phyloP scores from a whole-genome alignment of 352 stramenopile species.

The Lagenidium sp. region DNA sequence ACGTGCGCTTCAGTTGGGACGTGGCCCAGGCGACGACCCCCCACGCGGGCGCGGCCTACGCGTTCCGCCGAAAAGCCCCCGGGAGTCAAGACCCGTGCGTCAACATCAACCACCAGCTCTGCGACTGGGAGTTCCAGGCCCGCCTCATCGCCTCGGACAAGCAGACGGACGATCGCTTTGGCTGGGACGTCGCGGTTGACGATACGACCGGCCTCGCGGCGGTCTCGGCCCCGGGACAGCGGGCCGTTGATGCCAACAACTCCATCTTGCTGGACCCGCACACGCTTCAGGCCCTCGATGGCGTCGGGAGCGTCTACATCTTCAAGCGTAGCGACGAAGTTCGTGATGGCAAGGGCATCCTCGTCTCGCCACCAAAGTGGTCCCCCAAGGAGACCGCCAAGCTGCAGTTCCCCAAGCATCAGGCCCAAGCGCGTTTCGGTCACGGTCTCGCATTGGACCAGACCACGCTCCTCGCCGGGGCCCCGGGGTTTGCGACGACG shows the following conservation, averaged over 20 bases:
- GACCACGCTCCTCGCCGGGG: conserved; percentile 45
- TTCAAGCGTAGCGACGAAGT: conserved; percentile 54
- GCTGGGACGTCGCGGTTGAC: conserved; percentile 80
- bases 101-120: conserved; percentile 53
- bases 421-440: conserved; percentile 44
- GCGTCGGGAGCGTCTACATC: conserved; percentile 58
- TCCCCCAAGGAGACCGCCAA: conserved; percentile 61
- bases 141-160: conserved; percentile 88
- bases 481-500: conserved; percentile 44
- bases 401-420: conserved; percentile 67
- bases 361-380: conserved; percentile 60
- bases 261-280: conserved; percentile 27
- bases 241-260: conserved; percentile 83
- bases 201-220: conserved; percentile 73
- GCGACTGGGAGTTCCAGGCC: conserved; percentile 85
- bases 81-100: conserved; percentile 41
- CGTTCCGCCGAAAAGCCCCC: conserved; percentile 62
- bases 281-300: conserved; percentile 18
- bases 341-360: conserved; percentile 53
- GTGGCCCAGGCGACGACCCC: conserved; percentile 46
- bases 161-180: conserved; percentile 76
- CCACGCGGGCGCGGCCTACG: conserved; percentile 70
- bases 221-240: conserved; percentile 64
- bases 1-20: conserved; percentile 93
- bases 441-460: conserved; percentile 40